These are phyloP conservation scores for Torulaspora pretoriensis DNA, from an alignment of 1,139 yeast species.

Conservation along the genomic window DNA sequence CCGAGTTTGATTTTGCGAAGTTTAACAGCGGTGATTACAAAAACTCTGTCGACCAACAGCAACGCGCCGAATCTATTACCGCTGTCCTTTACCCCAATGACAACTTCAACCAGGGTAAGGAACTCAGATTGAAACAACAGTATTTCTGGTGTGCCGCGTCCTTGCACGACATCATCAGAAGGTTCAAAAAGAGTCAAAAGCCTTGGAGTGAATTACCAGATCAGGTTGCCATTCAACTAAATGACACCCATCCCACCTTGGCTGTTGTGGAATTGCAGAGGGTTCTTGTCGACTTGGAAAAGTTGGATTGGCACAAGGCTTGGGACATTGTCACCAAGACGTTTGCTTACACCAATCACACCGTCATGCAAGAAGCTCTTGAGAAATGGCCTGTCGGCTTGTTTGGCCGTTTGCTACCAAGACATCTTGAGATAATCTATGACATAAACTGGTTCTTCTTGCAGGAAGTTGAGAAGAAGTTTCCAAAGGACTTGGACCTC, in stretches of 20 bases:
- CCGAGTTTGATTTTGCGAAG: slow-evolving; percentile 87
- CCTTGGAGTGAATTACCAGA: slow-evolving; percentile 83
- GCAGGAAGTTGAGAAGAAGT: slow-evolving; percentile 66
- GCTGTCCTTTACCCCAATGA: slow-evolving; percentile 92
- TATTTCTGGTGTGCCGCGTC: slow-evolving; percentile 97
- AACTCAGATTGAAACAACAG: slow-evolving; percentile 88
- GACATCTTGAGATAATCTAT: slow-evolving; percentile 87
- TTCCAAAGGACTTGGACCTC: slow-evolving; percentile 68
- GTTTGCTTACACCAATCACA: slow-evolving; percentile 91
- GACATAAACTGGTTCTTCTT: slow-evolving; percentile 79
- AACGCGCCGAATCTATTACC: slow-evolving; percentile 85
- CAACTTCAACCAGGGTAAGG: slow-evolving; percentile 87
- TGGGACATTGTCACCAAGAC: slow-evolving; percentile 80
- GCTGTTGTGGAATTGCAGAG: slow-evolving; percentile 90
- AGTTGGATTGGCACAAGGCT: slow-evolving; percentile 74
- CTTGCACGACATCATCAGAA: slow-evolving; percentile 82
- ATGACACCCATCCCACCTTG: slow-evolving; percentile 92
- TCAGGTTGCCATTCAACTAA: slow-evolving; percentile 85
- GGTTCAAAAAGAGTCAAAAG: slow-evolving; percentile 76
- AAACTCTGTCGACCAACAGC: slow-evolving; percentile 79
- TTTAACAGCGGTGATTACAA: slow-evolving; percentile 90
- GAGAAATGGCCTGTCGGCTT: slow-evolving; percentile 94
- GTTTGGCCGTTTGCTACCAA: slow-evolving; percentile 73
- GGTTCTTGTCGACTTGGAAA: slow-evolving; percentile 78
- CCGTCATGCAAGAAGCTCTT: slow-evolving; percentile 90